These are phyloP conservation scores for Cornus suecica DNA, from an alignment of 148 eudicot species.

Conservation along the genomic window DNA sequence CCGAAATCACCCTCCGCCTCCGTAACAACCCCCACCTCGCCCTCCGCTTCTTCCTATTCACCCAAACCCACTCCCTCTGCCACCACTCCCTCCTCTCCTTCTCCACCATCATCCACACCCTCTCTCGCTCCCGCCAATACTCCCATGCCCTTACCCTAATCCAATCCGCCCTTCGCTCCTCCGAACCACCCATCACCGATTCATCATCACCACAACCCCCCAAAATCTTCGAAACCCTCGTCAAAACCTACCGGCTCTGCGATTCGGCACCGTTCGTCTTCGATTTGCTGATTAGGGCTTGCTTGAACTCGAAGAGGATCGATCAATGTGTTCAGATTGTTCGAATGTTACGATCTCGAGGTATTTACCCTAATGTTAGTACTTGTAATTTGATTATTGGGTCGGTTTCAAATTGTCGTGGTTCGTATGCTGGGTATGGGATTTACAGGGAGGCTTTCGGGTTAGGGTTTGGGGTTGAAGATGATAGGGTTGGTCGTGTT, in stretches of 20 bases:
- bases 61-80: slow-evolving; percentile 35
- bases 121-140: slow-evolving; percentile 58
- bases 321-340: slow-evolving; percentile 48
- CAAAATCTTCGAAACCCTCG: slow-evolving; percentile 40
- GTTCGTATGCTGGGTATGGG: slow-evolving; percentile 57
- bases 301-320: slow-evolving; percentile 39
- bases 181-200: background rate
- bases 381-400: slow-evolving; percentile 51
- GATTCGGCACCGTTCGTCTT: slow-evolving; percentile 83
- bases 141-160: slow-evolving; percentile 41
- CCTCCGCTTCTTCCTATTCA: slow-evolving; percentile 62
- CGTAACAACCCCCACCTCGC: slow-evolving; percentile 63
- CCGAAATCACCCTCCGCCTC: slow-evolving; percentile 50
- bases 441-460: slow-evolving; percentile 45
- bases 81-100: slow-evolving; percentile 50
- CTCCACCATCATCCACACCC: slow-evolving; percentile 61
- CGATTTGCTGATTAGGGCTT: slow-evolving; percentile 54
- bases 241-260: slow-evolving; percentile 46
- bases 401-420: slow-evolving; percentile 26
- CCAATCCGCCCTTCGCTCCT: slow-evolving; percentile 37
- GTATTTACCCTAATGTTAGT: slow-evolving; percentile 20
- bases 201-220: background rate
- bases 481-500: slow-evolving; percentile 1
- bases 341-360: slow-evolving; percentile 30
- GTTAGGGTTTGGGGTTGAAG: slow-evolving; percentile 18